A percentile compares a stretch with the other conserved stretches of the same genome.
These are phyloP conservation scores for Cordyceps fumosorosea DNA, from an alignment of 2,329 filamentous ascomycete genomes.

Conservation along the genomic window DNA sequence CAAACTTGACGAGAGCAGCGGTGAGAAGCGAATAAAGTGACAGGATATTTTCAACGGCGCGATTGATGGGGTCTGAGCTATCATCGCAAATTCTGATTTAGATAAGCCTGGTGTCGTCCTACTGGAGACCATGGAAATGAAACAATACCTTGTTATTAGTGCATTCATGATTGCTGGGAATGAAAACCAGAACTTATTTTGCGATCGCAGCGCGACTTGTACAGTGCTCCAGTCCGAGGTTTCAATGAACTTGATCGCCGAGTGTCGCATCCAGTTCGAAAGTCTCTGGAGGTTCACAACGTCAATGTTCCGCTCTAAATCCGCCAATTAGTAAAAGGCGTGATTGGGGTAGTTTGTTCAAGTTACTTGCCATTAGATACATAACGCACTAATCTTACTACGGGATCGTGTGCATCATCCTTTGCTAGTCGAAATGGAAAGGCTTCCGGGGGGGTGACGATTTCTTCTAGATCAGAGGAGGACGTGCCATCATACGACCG, in stretches of 20 bases:
- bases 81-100: not conserved
- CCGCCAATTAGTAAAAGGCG: not conserved
- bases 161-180: not conserved
- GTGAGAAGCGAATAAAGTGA: conserved; percentile 6
- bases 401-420: conserved; percentile 25
- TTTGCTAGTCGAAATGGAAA: conserved; percentile 40
- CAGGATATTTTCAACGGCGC: not conserved
- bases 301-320: not conserved
- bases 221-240: conserved; percentile 23
- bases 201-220: not conserved
- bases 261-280: conserved; percentile 37
- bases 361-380: conserved; percentile 24
- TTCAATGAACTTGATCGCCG: conserved; percentile 36
- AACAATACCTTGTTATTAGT: not conserved
- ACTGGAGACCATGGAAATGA: not conserved
- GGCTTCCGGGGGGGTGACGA: not conserved
- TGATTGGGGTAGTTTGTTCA: not conserved
- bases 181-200: conserved; percentile 2
- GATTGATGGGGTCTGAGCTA: not conserved
- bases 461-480: conserved; percentile 5
- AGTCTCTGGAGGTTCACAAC: conserved; percentile 25
- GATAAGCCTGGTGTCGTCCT: not conserved
- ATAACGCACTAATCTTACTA: conserved; percentile 32
- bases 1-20: not conserved
- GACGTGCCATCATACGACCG: not conserved